Evolutionary conservation across 177 flowering plant species (phyloP).

Genomic region (Vitis hybrid): DNA sequence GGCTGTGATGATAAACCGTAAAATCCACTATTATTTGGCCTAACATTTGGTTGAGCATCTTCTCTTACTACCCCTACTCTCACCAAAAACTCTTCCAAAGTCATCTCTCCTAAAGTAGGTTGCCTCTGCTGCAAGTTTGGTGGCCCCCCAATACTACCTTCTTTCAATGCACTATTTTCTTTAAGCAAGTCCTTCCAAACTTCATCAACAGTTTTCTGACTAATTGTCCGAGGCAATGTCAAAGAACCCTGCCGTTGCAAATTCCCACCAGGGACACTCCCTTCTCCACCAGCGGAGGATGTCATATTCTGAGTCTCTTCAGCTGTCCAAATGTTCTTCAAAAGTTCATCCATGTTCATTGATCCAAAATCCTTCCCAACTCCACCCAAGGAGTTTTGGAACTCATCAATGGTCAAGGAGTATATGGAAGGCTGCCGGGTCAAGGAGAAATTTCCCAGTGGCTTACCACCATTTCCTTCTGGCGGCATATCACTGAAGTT

Average conservation of each 20-base stretch:
- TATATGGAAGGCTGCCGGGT: slow-evolving; percentile 36
- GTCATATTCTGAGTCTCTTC: slow-evolving; percentile 37
- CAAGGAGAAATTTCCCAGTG: slow-evolving; percentile 18
- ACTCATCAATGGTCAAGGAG: slow-evolving; percentile 45
- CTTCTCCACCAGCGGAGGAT: slow-evolving; percentile 16
- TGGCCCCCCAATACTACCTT: slow-evolving; percentile 7
- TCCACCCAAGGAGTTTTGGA: slow-evolving; percentile 42
- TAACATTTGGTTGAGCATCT: slow-evolving; percentile 25
- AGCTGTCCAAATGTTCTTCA: slow-evolving; percentile 44
- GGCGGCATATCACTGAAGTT: slow-evolving; percentile 21
- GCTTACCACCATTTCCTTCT: slow-evolving; percentile 17
- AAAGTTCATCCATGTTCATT: slow-evolving; percentile 53
- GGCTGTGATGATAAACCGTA: slow-evolving; percentile 18
- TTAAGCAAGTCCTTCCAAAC: slow-evolving; percentile 41
- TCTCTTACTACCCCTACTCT: slow-evolving; percentile 51
- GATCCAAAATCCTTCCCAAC: slow-evolving; percentile 48
- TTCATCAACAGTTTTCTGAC: slow-evolving; percentile 55
- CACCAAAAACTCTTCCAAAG: slow-evolving; percentile 46
- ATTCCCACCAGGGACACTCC: slow-evolving; percentile 24
- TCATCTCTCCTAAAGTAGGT: slow-evolving; percentile 46
- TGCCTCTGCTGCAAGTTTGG: slow-evolving; percentile 35
- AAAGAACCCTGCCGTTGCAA: slow-evolving; percentile 52
- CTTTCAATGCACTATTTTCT: slow-evolving; percentile 17
- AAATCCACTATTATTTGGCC: slow-evolving; percentile 24
- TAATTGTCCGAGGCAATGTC: slow-evolving; percentile 41